Evolutionary conservation across 768 basidiomycete genomes (phyloP).

Genomic region (Rhodotorula taiwanensis): DNA sequence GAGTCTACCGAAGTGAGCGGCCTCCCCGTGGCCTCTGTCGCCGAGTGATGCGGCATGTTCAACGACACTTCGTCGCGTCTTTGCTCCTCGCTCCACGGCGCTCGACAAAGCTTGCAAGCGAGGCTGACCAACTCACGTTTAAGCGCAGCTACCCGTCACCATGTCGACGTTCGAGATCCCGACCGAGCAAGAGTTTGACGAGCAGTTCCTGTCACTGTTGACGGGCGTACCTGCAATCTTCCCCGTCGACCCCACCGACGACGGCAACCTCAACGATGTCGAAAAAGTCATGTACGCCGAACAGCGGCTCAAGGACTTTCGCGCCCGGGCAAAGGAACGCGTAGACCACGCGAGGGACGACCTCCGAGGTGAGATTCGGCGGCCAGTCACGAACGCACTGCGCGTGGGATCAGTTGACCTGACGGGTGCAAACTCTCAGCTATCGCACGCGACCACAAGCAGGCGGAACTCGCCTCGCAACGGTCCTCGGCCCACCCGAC

Average conservation of each 20-base stretch:
- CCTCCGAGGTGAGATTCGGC: too few relatives aligned
- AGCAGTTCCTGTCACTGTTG: slow-evolving; percentile 20
- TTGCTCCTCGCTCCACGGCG: too few relatives aligned
- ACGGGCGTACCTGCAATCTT: slow-evolving; percentile 11
- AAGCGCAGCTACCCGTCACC: background rate
- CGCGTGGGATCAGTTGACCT: too few relatives aligned
- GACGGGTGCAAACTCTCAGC: slow-evolving; percentile 12
- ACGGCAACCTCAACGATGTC: slow-evolving; percentile 19
- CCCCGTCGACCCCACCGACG: background rate
- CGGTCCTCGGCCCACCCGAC: slow-evolving; percentile 21
- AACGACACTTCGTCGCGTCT: too few relatives aligned
- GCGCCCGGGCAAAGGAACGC: slow-evolving; percentile 1
- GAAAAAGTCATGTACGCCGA: slow-evolving; percentile 16
- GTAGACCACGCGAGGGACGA: slow-evolving; percentile 33
- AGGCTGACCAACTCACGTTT: too few relatives aligned
- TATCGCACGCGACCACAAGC: slow-evolving; percentile 25
- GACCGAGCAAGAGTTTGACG: slow-evolving; percentile 17
- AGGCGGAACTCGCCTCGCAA: slow-evolving; percentile 6
- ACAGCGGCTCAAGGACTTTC: slow-evolving; percentile 11
- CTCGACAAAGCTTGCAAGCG: too few relatives aligned
- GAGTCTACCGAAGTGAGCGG: too few relatives aligned
- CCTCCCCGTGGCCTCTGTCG: too few relatives aligned
- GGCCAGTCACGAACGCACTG: too few relatives aligned
- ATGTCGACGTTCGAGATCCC: slow-evolving; percentile 11
- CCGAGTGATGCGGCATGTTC: too few relatives aligned